phyloP scores from a whole-genome alignment of 2,329 filamentous ascomycete species.

The Aureobasidium pullulans region DNA sequence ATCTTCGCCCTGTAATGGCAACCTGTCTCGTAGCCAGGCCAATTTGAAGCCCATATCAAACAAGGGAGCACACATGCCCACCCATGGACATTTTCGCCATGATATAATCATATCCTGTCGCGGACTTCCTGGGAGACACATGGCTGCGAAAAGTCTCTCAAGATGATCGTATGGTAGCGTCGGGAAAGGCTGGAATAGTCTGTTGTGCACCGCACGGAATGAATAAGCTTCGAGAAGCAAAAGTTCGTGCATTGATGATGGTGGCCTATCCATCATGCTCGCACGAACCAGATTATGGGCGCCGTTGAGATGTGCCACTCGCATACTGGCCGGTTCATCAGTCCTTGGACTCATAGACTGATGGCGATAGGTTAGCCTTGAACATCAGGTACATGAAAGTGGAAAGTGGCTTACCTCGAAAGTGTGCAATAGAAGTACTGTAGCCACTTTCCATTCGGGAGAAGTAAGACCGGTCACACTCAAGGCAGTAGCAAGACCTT shows the following conservation, averaged over 20 bases:
- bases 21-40: neutral
- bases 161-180: slow-evolving; percentile 1
- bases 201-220: neutral
- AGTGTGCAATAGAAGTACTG: neutral
- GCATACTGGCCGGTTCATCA: slow-evolving; percentile 1
- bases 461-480: neutral
- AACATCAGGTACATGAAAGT: neutral
- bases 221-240: slow-evolving; percentile 4
- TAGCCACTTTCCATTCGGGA: slow-evolving; percentile 8
- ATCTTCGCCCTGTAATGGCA: neutral
- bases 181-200: neutral
- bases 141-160: neutral
- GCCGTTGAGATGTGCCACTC: slow-evolving; percentile 5
- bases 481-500: slow-evolving; percentile 1
- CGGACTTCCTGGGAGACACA: slow-evolving; percentile 7
- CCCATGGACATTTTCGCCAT: slow-evolving; percentile 8
- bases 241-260: slow-evolving; percentile 5
- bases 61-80: slow-evolving; percentile 5
- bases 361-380: neutral
- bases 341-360: slow-evolving; percentile 5
- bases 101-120: neutral
- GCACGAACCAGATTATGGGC: neutral
- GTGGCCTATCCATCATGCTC: neutral
- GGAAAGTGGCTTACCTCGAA: neutral
- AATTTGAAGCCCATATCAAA: slow-evolving; percentile 1